These are phyloP conservation scores for Verticillium dahliae DNA, from an alignment of 2,329 filamentous ascomycete genomes.

Conservation along the genomic window DNA sequence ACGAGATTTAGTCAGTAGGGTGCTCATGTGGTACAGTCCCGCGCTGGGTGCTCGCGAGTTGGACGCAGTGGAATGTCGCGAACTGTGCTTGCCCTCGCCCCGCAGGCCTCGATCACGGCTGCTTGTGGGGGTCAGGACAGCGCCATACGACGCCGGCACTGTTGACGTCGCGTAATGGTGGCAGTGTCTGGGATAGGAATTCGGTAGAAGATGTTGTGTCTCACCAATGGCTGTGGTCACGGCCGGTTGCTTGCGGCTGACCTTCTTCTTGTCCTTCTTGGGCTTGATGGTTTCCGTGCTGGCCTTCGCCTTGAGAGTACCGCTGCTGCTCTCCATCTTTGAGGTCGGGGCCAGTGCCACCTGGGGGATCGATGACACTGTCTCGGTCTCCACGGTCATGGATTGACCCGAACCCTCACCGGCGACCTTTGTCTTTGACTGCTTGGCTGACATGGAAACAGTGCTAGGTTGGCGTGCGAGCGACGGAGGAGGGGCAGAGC, in stretches of 20 bases:
- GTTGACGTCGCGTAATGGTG: slow-evolving; percentile 34
- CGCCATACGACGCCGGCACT: slow-evolving; percentile 21
- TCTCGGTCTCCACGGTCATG: slow-evolving; percentile 98
- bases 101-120: slow-evolving; percentile 24
- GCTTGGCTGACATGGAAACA: slow-evolving; percentile 56
- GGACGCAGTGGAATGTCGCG: slow-evolving; percentile 13
- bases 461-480: slow-evolving; percentile 60
- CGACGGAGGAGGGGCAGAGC: slow-evolving; percentile 42
- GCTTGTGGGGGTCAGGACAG: slow-evolving; percentile 26
- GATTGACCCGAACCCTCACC: slow-evolving; percentile 72
- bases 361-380: slow-evolving; percentile 84
- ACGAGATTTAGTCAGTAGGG: slow-evolving; percentile 35
- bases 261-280: slow-evolving; percentile 85
- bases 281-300: slow-evolving; percentile 96
- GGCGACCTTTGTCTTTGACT: slow-evolving; percentile 59
- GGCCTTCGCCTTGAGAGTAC: slow-evolving; percentile 76
- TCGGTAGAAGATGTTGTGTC: slow-evolving; percentile 26
- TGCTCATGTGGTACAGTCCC: slow-evolving; percentile 30
- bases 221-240: slow-evolving; percentile 69
- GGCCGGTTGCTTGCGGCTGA: slow-evolving; percentile 64
- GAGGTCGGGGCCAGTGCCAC: slow-evolving; percentile 62
- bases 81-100: slow-evolving; percentile 20
- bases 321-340: slow-evolving; percentile 57
- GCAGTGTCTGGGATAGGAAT: slow-evolving; percentile 20
- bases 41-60: slow-evolving; percentile 21